Base-by-base conservation (phyloP, 192 early-diverging fungal genomes). In the Coemansia sp. region DNA sequence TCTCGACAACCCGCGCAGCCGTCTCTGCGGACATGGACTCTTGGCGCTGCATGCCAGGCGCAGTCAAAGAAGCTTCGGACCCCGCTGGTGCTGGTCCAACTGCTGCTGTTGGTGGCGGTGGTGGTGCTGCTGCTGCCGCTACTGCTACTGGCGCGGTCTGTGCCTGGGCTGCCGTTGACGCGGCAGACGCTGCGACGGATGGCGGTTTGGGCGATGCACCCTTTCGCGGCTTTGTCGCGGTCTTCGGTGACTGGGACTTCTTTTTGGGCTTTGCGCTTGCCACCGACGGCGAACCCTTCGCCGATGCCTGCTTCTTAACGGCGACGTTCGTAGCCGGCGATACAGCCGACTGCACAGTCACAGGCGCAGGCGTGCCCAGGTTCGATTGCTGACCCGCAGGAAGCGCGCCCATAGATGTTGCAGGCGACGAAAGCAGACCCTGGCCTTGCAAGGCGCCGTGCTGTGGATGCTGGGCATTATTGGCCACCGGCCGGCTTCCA, bases 201-300 rank as follows among this genome's bases (percentile, higher is more conserved):
- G 75, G 29, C 4, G 58, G 24, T 23, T 59, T 59, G 3, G 58
- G 58, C 6, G 58, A 47, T 1, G 58, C 19, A 30, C 46, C 61
- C 61, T 69, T 78, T 42, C 70, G 75, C 8, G 70, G 11, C 64
- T 78, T 78, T 20, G 75, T 28, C 3, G 65, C 32, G 1, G 75
- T 70, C 39, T 67, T 67, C 11, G 76, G 76, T n/a, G 76, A 73
- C 55, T 73, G 71, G 1, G 76, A 73, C 60, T 79, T 79, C 48
- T 78, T 78, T 46, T 78, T 78, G 13, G 65, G 58, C 56, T 72
- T 78, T 19, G 69, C 24, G 18, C 60, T 65, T 18, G 63, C 58
- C 16, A 69, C 70, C 0, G 75, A 72, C 1, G 75, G 66, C 23
- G 75, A 69, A 16, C 36, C 60, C 56, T 78, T 78, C 1, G 67